Percentiles rank a stretch among this genome's conserved stretches.
Conservation (phyloP, 805 yeast genomes). For the Suhomyces tanzawaensis region DNA sequence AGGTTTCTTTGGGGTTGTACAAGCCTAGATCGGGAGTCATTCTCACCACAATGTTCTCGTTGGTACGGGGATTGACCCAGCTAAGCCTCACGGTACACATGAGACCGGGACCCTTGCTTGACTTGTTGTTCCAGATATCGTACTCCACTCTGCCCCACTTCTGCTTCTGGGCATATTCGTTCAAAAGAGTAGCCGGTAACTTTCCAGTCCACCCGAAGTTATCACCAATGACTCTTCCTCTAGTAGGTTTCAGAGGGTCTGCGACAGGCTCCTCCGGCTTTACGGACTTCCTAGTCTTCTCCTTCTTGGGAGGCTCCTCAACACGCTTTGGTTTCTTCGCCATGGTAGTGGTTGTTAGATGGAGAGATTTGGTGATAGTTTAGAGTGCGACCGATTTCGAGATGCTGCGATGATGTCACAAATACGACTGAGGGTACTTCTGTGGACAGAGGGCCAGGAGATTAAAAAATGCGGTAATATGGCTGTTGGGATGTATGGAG, state of each 20-base stretch:
- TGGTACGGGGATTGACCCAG: slow-evolving; percentile 79
- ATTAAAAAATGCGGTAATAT: no score
- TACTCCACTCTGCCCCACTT: slow-evolving; percentile 88
- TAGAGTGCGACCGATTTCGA: no score
- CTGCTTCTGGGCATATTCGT: slow-evolving; percentile 82
- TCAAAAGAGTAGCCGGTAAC: slow-evolving; percentile 78
- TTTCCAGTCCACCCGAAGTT: slow-evolving; percentile 92
- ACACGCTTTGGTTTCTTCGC: slow-evolving; percentile 1
- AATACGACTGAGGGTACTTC: no score
- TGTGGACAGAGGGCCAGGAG: no score
- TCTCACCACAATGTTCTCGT: slow-evolving; percentile 56
- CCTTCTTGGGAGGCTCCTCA: not conserved
- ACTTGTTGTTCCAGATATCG: slow-evolving; percentile 51
- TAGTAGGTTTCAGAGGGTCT: slow-evolving; percentile 28
- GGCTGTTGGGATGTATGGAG: no score
- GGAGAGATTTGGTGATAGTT: no score
- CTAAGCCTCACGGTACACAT: slow-evolving; percentile 62
- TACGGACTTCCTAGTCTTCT: no score
- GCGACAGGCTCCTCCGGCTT: slow-evolving; percentile 2
- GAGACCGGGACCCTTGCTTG: slow-evolving; percentile 45
- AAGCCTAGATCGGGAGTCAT: slow-evolving; percentile 52
- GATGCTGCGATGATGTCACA: no score
- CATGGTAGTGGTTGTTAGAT: not conserved
- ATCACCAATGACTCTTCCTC: slow-evolving; percentile 47
- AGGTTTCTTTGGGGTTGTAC: slow-evolving; percentile 68